A percentile compares a stretch with the other conserved stretches of the same genome.
phyloP scores from a whole-genome alignment of 78 protist species.

The Protostelium mycophagum region DNA sequence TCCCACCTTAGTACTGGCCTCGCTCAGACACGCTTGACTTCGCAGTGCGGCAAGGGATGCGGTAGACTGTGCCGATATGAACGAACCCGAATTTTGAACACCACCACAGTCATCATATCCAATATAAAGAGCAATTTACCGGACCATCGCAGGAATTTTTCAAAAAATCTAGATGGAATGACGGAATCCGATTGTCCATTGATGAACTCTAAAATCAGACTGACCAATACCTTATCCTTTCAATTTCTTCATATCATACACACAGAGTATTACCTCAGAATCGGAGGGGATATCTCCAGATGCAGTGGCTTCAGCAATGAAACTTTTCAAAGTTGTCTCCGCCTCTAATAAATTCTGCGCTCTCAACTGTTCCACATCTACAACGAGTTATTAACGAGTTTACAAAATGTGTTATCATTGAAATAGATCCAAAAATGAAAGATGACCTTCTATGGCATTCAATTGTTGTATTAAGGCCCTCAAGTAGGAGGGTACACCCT shows the following conservation, averaged over 20 bases:
- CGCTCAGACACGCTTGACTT: background rate
- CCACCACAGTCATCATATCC: background rate
- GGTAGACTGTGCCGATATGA: no score
- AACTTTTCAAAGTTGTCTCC: background rate
- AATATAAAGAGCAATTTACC: background rate
- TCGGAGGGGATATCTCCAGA: background rate
- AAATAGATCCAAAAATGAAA: no score
- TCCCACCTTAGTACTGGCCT: background rate
- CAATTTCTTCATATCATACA: no score
- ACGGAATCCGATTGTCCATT: background rate
- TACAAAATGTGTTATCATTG: background rate
- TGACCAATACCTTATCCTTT: no score
- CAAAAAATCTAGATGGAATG: background rate
- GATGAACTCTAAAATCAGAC: background rate
- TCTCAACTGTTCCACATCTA: background rate
- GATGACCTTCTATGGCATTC: no score
- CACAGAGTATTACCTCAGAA: no score
- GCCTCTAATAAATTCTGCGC: background rate
- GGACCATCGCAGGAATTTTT: background rate
- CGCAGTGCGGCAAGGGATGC: no score
- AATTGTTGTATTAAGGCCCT: background rate
- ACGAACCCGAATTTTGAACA: no score
- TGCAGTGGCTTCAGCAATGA: background rate
- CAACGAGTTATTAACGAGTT: background rate
- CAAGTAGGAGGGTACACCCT: background rate